Evolutionary conservation across 2,329 filamentous ascomycete species (phyloP), one percentile per base, ranked within the genome.

Genomic region (Paraphaeosphaeria sporulosa): DNA sequence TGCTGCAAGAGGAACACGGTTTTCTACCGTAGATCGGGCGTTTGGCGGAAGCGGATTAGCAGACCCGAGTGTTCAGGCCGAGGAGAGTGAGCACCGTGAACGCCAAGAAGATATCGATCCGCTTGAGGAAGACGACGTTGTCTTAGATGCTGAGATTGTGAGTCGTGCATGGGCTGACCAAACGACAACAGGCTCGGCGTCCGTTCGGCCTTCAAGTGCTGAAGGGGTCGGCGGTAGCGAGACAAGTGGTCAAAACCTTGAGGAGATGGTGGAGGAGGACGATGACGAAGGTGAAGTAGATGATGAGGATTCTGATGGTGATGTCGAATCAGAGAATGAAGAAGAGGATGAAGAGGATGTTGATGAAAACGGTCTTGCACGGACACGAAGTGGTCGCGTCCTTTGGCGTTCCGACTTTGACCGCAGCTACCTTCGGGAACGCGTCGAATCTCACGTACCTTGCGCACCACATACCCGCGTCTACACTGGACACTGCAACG

Each of bases 401-500:
- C 74, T 85, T 19, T 83, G 83, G 68, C 79, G 80, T 25, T 81
- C 82, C 43, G 81, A 84, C 4, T 83, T 84, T 52, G 79, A 82
- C 51, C 80, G 81, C 48, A 79, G 78, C 48, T 76, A 76, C 23
- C 72, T 79, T 27, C 81, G 84, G 55, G 79, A 83, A 53, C 78
- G 80, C 19, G 84, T 89, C 17, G 85, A 88, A 61, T 69, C 76
- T 0, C 74, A 86, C 54, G 81, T 86, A 6, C 84, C 86, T 15
- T 87, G 86, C 67, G 81, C 79, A 19, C 78, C 84, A 1, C 85
- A 88, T 64, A 87, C 83, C 2, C 83, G 83, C 42, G 74, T 82
- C 21, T 90, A 89, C 70, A 79, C 80, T 3, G 88, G 88, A 2
- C 88, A 90, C 71, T 90, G 88, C 77, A 90, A 90, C 64, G 82